Evolutionary conservation across 768 basidiomycete species (phyloP).

Genomic region (Phlebiopsis flavidoalba): DNA sequence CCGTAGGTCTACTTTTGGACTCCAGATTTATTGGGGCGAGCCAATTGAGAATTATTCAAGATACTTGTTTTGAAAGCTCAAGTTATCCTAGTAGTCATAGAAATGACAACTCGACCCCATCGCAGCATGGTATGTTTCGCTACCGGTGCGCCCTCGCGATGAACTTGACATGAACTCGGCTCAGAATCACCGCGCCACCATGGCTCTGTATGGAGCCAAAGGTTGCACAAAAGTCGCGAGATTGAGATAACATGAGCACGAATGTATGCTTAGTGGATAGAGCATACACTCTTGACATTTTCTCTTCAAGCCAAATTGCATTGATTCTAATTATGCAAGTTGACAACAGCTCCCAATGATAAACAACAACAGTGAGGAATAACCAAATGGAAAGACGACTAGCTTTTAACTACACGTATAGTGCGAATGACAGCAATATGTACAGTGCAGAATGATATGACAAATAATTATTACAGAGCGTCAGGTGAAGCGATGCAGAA

Average conservation of each 20-base stretch:
- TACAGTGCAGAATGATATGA: neutral
- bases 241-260: neutral
- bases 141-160: no score
- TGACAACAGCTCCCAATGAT: neutral
- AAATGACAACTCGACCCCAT: no score
- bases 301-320: no score
- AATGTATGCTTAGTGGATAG: no score
- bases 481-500: neutral
- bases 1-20: no score
- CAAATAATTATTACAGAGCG: neutral
- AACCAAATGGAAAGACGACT: neutral
- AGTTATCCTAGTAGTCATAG: no score
- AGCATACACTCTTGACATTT: no score
- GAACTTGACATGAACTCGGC: neutral
- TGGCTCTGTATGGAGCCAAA: neutral
- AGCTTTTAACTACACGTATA: neutral
- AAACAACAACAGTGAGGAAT: neutral
- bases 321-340: no score
- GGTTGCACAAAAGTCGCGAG: neutral
- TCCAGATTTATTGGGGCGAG: no score
- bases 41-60: no score
- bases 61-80: no score
- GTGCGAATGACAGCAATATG: neutral
- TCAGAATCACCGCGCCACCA: neutral
- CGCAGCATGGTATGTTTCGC: no score